These are phyloP conservation scores for Plasmodium chabaudi DNA, from an alignment of 169 alveolate species.

Conservation along the genomic window DNA sequence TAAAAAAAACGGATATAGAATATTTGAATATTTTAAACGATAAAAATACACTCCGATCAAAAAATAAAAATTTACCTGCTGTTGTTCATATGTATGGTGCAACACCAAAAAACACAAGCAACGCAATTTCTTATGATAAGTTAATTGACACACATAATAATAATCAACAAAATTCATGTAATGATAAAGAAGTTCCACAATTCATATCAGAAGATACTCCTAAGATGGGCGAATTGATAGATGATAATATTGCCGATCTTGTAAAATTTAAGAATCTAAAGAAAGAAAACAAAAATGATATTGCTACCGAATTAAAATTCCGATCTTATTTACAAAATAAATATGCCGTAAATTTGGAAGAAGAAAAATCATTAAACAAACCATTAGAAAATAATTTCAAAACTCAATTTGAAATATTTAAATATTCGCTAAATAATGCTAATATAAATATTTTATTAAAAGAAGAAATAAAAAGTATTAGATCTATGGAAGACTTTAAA, in stretches of 20 bases:
- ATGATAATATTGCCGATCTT: conserved; percentile 48
- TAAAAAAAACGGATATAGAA: conserved; percentile 31
- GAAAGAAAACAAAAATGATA: conserved; percentile 22
- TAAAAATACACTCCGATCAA: conserved; percentile 21
- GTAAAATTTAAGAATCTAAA: conserved; percentile 40
- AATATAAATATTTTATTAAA: conserved; percentile 72
- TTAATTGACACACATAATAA: not conserved
- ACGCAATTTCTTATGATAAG: not conserved
- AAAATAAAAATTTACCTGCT: conserved; percentile 59
- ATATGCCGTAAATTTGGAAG: conserved; percentile 44
- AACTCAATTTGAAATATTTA: conserved; percentile 42
- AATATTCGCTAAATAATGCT: conserved; percentile 66
- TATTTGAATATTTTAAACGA: conserved; percentile 31
- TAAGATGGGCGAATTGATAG: not conserved
- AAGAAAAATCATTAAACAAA: conserved; percentile 61
- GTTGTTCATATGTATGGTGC: conserved; percentile 41
- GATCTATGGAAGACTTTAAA: conserved; percentile 72
- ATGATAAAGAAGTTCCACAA: not conserved
- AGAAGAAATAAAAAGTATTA: conserved; percentile 73
- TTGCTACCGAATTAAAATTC: conserved; percentile 41
- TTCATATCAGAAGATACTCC: not conserved
- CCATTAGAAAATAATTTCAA: conserved; percentile 21
- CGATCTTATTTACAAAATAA: conserved; percentile 33
- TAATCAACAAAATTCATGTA: not conserved
- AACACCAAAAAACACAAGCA: not conserved